phyloP scores from a whole-genome alignment of 1,284 basidiomycete species.

The Apiotrichum akiyoshidainum region DNA sequence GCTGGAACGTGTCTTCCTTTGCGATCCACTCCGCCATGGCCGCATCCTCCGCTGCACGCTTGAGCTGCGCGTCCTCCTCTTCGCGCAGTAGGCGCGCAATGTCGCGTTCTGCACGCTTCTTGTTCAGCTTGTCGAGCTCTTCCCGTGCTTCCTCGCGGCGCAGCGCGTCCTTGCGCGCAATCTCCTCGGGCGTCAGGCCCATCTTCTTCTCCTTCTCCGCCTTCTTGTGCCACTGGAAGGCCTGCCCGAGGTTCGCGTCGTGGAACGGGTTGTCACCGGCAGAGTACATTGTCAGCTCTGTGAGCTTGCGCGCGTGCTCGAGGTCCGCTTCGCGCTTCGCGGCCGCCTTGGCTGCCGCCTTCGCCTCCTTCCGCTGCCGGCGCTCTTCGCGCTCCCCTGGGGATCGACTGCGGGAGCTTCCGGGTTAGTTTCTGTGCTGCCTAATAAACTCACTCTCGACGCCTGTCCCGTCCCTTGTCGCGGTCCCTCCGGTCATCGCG shows the following conservation, averaged over 20 bases:
- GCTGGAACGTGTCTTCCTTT: conserved; percentile 94
- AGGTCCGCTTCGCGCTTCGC: conserved; percentile 76
- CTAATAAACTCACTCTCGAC: conserved; percentile 33
- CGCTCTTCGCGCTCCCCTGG: conserved; percentile 27
- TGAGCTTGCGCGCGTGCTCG: conserved; percentile 79
- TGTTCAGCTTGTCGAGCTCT: conserved; percentile 88
- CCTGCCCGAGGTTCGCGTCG: conserved; percentile 89
- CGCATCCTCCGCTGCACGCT: conserved; percentile 83
- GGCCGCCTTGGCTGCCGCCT: conserved; percentile 71
- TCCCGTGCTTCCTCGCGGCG: conserved; percentile 87
- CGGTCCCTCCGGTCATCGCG: conserved; percentile 21
- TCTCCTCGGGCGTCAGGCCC: conserved; percentile 76
- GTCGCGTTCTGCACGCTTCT: conserved; percentile 85
- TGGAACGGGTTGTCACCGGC: conserved; percentile 93
- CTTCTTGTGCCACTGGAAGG: conserved; percentile 99
- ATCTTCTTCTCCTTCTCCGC: conserved; percentile 88
- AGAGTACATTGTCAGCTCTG: conserved; percentile 81
- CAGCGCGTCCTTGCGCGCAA: conserved; percentile 72
- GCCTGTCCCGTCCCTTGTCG: conserved; percentile 28
- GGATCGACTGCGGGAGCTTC: conserved; percentile 43
- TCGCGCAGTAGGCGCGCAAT: conserved; percentile 81
- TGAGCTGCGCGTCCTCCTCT: conserved; percentile 85
- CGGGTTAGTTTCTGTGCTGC: conserved; percentile 1
- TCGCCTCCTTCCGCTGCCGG: conserved; percentile 66
- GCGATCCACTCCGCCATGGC: conserved; percentile 98